A percentile compares a stretch with the other conserved stretches of the same genome.
Evolutionary conservation across 2,329 filamentous ascomycete genomes (phyloP).

Genomic region (Stagonosporopsis tanaceti): DNA sequence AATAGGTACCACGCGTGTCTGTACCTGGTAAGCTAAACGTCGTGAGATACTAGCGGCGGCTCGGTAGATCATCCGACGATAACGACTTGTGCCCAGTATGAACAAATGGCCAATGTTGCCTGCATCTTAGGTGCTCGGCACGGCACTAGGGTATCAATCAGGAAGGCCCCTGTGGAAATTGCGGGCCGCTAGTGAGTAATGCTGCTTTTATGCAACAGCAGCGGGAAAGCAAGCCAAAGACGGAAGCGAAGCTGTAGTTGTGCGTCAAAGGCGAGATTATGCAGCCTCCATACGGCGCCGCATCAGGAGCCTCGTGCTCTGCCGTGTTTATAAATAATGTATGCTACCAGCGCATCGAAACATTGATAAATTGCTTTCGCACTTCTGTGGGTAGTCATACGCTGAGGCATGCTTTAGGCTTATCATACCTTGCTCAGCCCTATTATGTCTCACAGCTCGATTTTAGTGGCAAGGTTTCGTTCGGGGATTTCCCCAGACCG

Average conservation of each 20-base stretch:
- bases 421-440: not conserved
- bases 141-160: constrained; percentile 1
- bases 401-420: not conserved
- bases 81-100: constrained; percentile 8
- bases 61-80: constrained; percentile 9
- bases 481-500: constrained; percentile 7
- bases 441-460: not conserved
- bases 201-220: constrained; percentile 1
- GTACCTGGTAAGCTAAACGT: not conserved
- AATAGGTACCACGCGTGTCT: not conserved
- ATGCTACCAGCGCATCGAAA: not conserved
- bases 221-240: not conserved
- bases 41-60: constrained; percentile 6
- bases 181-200: constrained; percentile 3
- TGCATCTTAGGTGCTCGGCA: constrained; percentile 1
- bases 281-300: not conserved
- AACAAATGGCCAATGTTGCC: not conserved
- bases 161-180: constrained; percentile 15
- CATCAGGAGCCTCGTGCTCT: not conserved
- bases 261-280: constrained; percentile 4
- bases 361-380: not conserved
- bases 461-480: not conserved
- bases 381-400: not conserved
- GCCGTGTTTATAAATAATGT: constrained; percentile 6
- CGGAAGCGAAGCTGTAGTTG: constrained; percentile 1